Evolutionary conservation across 371 early-diverging fungal genomes (phyloP), one percentile per base, ranked within the genome.

Genomic region (Lichtheimia ornata): DNA sequence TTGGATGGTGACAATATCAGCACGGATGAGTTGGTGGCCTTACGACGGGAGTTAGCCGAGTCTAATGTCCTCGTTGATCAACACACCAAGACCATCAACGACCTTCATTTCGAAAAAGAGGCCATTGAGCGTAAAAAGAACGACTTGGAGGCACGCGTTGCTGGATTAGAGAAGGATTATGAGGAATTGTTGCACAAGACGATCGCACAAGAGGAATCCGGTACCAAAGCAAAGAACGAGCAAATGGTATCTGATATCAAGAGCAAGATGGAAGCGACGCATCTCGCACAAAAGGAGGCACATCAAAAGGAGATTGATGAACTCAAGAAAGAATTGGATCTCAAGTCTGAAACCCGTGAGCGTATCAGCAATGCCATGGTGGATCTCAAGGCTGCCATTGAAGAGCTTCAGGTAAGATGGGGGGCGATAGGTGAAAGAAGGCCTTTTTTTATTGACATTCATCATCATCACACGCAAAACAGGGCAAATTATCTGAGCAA

Each of bases 181-280:
- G 94, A 94, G 64, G 95, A 96, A 71, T 76, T 96, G 61, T 67
- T 97, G n/a, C 95, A 96, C 66, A 91, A 92, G 79, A 92, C 96
- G 5, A 95, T 97, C 61, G 89, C 89, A 12, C 95, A 94, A 49
- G 96, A 96, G 68, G 94, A 94, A 66, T 87, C 85, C n/a, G 62
- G 65, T 15, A 68, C 63, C 58, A 82, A 87, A 58, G 82, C 74
- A 63, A 86, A 76, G 56, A 82, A 82, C 42, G 86, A 92, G 56
- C 88, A 86, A 62, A 87, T 89, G 41, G 81, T 94, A 61, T 80
- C 86, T 56, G 93, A 94, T 49, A 79, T 95, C 42, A 91, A 89
- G 81, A 73, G 72, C 58, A 92, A 93, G 77, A 79, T 97, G 7
- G 98, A 97, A 71, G 80, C 83, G 11, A 93, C 93, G 61, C 94